These are phyloP conservation scores for Pneumocystis sp. DNA, from an alignment of 1,139 yeast species.

Conservation along the genomic window DNA sequence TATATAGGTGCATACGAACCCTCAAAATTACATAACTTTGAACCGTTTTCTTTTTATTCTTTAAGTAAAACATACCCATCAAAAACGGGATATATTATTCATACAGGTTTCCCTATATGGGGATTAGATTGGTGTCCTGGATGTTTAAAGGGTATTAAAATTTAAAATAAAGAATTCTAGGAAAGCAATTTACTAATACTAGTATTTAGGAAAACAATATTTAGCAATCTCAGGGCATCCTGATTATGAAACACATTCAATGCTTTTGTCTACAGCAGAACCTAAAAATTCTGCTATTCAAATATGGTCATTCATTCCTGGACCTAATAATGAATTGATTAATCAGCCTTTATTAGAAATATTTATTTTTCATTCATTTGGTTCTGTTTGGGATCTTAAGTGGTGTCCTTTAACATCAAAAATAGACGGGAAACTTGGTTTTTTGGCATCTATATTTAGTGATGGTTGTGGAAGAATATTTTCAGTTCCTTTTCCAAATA, in stretches of 20 bases:
- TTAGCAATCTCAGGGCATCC: neutral
- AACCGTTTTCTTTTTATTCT: neutral
- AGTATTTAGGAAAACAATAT: neutral
- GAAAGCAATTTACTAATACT: neutral
- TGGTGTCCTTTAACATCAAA: conserved; percentile 7
- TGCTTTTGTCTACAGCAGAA: neutral
- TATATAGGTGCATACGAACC: neutral
- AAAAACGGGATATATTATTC: neutral
- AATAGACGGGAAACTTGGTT: neutral
- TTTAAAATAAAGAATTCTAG: neutral
- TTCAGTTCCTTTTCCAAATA: neutral
- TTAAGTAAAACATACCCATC: neutral
- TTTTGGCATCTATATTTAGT: conserved; percentile 6
- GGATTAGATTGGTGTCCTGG: neutral
- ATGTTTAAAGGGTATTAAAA: neutral
- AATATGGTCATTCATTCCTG: neutral
- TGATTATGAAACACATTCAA: neutral
- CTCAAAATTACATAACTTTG: neutral
- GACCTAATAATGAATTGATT: neutral
- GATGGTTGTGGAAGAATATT: conserved; percentile 5
- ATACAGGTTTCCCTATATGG: neutral
- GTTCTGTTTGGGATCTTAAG: conserved; percentile 4
- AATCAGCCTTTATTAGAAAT: neutral
- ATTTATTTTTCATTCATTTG: conserved; percentile 3
- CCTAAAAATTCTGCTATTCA: neutral